Base-by-base conservation (phyloP, 2,329 filamentous ascomycete species). In the Epichloe festucae region DNA sequence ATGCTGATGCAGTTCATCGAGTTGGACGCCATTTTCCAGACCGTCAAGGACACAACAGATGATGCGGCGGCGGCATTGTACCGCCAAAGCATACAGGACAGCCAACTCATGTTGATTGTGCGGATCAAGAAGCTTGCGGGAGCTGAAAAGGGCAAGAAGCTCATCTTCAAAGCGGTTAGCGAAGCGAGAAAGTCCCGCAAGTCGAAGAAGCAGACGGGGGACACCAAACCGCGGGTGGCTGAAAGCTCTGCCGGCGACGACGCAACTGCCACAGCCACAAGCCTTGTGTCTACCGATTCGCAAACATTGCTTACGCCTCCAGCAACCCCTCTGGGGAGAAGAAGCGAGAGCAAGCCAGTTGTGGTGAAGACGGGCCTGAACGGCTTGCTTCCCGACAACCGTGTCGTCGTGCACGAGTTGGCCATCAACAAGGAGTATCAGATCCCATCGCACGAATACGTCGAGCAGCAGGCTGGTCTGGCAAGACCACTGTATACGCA, bases 1-100 rank as follows among this genome's bases (percentile, higher is more conserved):
- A 90, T 93, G 87, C 75, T 91, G n/a, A 77, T 87, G 60, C 86
- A 89, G 57, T 90, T 91, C 65, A 85, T 90, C 17, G 87, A 89
- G 62, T 76, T 93, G 2, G 87, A 93, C 61, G 84, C 84, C 38
- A 91, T 91, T 46, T 86, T 86, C 74, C 85, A 89, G 62, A 87
- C 84, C 3, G 85, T 93, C 63, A 89, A 89, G 64, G 82, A 89
- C 59, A 82, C 83, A 49, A 86, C 81, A 0, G 82, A 87, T 46
- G 81, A 84, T 40, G 79, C 82, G 15, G 86, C 89, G 2, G 79
- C 85, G 1, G 80, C 79, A 17, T 80, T 89, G n/a, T 91, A 90
- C 62, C 80, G 82, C 38, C 78, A 88, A 60, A 89, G 87, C 54
- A 89, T 91, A 56, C 79, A 85, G 52, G 84, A 89, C 57, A 90